These are phyloP conservation scores for Saccharomyces hybrid DNA, from an alignment of 1,139 yeast genomes.

Conservation along the genomic window DNA sequence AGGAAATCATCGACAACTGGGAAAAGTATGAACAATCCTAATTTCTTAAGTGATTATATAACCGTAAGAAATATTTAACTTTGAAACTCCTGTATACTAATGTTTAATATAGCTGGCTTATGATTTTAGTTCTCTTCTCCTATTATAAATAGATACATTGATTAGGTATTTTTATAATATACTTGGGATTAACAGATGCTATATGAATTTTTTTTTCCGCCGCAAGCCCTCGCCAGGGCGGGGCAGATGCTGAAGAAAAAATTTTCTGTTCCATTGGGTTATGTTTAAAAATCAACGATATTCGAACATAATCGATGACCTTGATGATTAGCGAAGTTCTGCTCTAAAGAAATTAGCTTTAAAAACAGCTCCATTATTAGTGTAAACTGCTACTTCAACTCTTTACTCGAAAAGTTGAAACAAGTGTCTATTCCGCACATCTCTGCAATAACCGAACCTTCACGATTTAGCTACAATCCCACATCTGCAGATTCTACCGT, in stretches of 20 bases:
- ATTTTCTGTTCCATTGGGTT: neutral
- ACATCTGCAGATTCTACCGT: neutral
- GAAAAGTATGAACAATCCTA: slow-evolving; percentile 48
- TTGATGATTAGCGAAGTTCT: neutral
- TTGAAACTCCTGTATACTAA: neutral
- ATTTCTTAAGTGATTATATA: neutral
- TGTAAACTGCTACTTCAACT: neutral
- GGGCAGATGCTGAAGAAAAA: neutral
- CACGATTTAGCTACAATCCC: neutral
- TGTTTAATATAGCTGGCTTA: neutral
- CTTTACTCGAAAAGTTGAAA: neutral
- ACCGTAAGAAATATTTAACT: neutral
- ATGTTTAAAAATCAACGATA: neutral
- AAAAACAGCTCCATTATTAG: neutral
- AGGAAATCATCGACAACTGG: slow-evolving; percentile 90
- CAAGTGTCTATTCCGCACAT: neutral
- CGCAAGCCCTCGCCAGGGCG: neutral
- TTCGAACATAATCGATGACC: neutral
- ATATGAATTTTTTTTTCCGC: neutral
- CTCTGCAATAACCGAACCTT: neutral
- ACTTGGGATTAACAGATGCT: neutral
- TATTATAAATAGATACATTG: neutral
- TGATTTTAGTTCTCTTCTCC: neutral
- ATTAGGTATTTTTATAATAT: neutral
- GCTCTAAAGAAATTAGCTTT: neutral